Evolutionary conservation across 768 basidiomycete genomes (phyloP).

Genomic region (Collybiopsis luxurians): DNA sequence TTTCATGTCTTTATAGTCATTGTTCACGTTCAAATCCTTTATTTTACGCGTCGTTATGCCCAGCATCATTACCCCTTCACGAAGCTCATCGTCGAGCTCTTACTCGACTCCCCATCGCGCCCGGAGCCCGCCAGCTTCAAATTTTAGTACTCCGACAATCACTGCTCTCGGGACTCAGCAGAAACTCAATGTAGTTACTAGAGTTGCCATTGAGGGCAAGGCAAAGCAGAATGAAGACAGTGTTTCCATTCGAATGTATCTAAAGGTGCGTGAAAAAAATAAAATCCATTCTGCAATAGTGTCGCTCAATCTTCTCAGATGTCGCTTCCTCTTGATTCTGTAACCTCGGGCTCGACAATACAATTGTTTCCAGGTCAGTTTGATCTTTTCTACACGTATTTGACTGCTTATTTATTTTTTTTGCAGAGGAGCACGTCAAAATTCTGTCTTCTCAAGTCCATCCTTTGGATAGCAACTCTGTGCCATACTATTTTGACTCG

Average conservation of each 20-base stretch:
- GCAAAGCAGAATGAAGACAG: slow-evolving; percentile 64
- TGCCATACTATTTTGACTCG: slow-evolving; percentile 75
- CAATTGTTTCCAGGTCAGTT: slow-evolving; percentile 69
- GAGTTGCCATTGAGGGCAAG: slow-evolving; percentile 73
- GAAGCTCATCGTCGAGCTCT: background rate
- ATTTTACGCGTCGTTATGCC: background rate
- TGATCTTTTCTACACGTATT: background rate
- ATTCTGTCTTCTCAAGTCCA: slow-evolving; percentile 72
- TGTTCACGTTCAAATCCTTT: background rate
- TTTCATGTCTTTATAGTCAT: background rate
- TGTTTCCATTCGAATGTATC: slow-evolving; percentile 69
- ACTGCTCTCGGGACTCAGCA: slow-evolving; percentile 40
- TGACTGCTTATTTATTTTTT: background rate
- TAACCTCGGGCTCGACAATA: slow-evolving; percentile 65
- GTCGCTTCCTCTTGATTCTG: slow-evolving; percentile 61
- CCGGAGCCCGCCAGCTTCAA: slow-evolving; percentile 26
- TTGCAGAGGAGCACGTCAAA: slow-evolving; percentile 75
- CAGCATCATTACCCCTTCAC: background rate
- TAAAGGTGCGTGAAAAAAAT: slow-evolving; percentile 59
- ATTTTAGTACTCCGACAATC: slow-evolving; percentile 42
- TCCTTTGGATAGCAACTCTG: slow-evolving; percentile 67
- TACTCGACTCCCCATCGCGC: slow-evolving; percentile 17
- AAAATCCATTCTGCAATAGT: background rate
- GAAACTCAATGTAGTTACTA: slow-evolving; percentile 68
- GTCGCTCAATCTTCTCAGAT: slow-evolving; percentile 37